Evolutionary conservation across 768 basidiomycete genomes (phyloP), one percentile per base, ranked within the genome.

Genomic region (Tricholoma sp.): DNA sequence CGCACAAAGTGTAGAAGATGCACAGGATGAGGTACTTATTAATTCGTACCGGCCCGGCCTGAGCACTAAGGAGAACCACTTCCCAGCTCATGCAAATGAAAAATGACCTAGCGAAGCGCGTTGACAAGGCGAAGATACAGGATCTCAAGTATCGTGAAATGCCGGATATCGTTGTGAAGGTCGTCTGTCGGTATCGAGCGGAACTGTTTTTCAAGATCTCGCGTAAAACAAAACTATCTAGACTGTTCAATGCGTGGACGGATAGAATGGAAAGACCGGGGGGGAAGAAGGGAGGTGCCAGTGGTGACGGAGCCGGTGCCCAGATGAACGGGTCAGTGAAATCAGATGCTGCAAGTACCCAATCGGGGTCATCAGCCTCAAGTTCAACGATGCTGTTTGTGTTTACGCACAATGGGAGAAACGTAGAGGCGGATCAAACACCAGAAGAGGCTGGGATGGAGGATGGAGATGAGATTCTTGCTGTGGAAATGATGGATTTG

Each of bases 191-290:
- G 63, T 93, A 93, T 68, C 88, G 92, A 45, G 90, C 91, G 4
- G 91, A 94, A 65, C 79, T 94, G 41, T 92, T 90, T 76, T 94
- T 94, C 82, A 94, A 92, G 71, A 91, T 94, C 61, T 90, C 89
- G 8, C 87, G 92, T 68, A 93, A 93, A 72, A 91, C 89, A 28
- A 93, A 91, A 67, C 76, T 94, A 33, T 84, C 86, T 54, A 80
- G 88, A 54, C 77, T 94, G 55, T 91, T 94, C 70, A 87, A 84
- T 63, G 88, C 91, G 31, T 94, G 91, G 91, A 91, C 89, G 28
- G 89, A 89, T 51, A 80, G 91, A 59, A 94, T 94, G 92, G 91
- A 91, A 67, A 74, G 75, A 59, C 74, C 74, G 9, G 71, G 69
- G 18, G 66, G 79, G 56, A 80, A 80, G 73, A 83, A 79, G 61